phyloP scores from a whole-genome alignment of 805 yeast species.

The Grigorovia yakushimaensis region DNA sequence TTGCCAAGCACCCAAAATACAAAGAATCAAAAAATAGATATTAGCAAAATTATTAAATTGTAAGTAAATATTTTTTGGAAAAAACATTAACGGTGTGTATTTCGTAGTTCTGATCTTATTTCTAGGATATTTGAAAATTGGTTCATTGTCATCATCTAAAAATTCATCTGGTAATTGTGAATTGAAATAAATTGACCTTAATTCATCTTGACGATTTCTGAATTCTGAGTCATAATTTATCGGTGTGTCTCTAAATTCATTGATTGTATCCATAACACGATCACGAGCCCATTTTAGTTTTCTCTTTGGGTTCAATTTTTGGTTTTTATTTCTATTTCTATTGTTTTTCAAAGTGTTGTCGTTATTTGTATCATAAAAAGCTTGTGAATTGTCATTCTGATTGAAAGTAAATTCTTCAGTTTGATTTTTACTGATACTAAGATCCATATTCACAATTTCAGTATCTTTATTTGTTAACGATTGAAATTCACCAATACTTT shows the following conservation, averaged over 20 bases:
- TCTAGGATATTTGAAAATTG: slow-evolving; percentile 54
- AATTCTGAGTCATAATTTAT: slow-evolving; percentile 10
- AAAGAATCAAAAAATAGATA: slow-evolving; percentile 69
- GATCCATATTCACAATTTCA: not conserved
- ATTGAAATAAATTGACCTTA: slow-evolving; percentile 51
- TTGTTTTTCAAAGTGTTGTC: slow-evolving; percentile 59
- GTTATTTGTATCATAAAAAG: too few relatives aligned
- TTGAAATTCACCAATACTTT: slow-evolving; percentile 2
- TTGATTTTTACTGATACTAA: not conserved
- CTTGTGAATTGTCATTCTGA: not conserved
- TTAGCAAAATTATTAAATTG: slow-evolving; percentile 91
- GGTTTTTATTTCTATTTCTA: slow-evolving; percentile 60
- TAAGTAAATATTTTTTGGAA: slow-evolving; percentile 71
- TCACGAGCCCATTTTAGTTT: slow-evolving; percentile 43
- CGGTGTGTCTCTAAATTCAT: slow-evolving; percentile 8
- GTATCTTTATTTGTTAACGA: not conserved
- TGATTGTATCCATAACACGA: slow-evolving; percentile 27
- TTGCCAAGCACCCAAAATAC: slow-evolving; percentile 66
- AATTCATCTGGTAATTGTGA: slow-evolving; percentile 47
- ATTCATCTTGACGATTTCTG: slow-evolving; percentile 31
- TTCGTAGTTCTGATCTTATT: slow-evolving; percentile 93
- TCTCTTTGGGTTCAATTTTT: slow-evolving; percentile 41
- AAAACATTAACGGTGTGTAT: slow-evolving; percentile 80
- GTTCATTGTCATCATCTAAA: slow-evolving; percentile 51
- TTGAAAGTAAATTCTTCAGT: not conserved